Percentiles rank a stretch among this genome's conserved stretches.
phyloP scores from a whole-genome alignment of 768 basidiomycete genomes.

The Xerocomellus intermedius region DNA sequence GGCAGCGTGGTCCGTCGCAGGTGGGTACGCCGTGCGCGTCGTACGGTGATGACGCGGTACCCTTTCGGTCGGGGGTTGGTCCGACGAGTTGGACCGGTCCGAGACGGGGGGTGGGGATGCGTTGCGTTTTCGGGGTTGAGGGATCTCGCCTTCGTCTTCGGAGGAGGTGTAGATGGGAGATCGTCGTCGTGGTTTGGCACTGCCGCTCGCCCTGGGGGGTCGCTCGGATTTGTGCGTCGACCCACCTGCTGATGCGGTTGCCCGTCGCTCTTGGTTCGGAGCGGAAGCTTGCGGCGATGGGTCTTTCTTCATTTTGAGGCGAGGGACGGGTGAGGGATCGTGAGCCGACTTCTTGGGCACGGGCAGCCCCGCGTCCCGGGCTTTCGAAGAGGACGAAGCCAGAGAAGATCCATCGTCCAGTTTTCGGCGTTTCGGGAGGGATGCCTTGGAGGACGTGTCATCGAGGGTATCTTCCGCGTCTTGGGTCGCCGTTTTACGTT shows the following conservation, averaged over 20 bases:
- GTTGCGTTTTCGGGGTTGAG: constrained; percentile 27
- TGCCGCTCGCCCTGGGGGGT: constrained; percentile 14
- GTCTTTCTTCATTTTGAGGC: constrained; percentile 40
- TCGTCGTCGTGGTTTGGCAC: constrained; percentile 45
- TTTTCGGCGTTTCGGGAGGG: constrained; percentile 43
- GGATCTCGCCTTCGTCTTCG: constrained; percentile 53
- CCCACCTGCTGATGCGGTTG: background rate
- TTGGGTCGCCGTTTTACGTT: constrained; percentile 40
- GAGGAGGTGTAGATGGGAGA: constrained; percentile 69
- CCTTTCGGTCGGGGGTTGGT: constrained; percentile 16
- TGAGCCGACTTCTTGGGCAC: constrained; percentile 37
- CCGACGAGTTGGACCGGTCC: constrained; percentile 23
- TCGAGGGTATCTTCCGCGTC: constrained; percentile 34
- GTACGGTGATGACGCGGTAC: constrained; percentile 24
- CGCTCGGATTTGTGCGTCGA: constrained; percentile 21
- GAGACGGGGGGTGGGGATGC: constrained; percentile 28
- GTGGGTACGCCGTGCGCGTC: constrained; percentile 32
- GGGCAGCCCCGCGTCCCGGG: constrained; percentile 25
- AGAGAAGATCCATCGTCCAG: constrained; percentile 34
- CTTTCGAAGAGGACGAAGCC: constrained; percentile 14
- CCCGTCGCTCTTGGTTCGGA: constrained; percentile 13
- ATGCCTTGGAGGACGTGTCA: constrained; percentile 10
- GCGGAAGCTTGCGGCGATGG: constrained; percentile 23
- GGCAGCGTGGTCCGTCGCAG: constrained; percentile 48
- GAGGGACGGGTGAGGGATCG: constrained; percentile 22